Evolutionary conservation across 1,139 yeast species (phyloP).

Genomic region (Kodamaea ohmeri): DNA sequence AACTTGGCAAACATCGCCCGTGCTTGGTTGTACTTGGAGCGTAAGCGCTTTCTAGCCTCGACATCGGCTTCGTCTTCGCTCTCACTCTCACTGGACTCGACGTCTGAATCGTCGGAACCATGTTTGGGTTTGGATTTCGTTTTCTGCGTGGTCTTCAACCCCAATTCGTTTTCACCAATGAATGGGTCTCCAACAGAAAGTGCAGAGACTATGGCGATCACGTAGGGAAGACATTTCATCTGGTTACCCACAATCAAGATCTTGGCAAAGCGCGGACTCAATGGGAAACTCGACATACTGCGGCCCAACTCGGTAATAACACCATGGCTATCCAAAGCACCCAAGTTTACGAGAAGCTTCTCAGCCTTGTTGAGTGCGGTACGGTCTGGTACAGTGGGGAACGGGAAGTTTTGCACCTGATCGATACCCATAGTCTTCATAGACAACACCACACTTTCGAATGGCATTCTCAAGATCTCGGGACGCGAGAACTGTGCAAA

Average conservation of each 20-base stretch:
- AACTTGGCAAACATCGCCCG: slow-evolving; percentile 61
- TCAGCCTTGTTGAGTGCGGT: slow-evolving; percentile 62
- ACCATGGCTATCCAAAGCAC: slow-evolving; percentile 64
- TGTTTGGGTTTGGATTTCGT: slow-evolving; percentile 20
- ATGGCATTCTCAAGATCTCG: slow-evolving; percentile 92
- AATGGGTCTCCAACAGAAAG: slow-evolving; percentile 94
- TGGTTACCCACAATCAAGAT: slow-evolving; percentile 88
- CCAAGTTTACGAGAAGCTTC: slow-evolving; percentile 63
- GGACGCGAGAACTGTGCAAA: slow-evolving; percentile 82
- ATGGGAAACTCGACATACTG: slow-evolving; percentile 86
- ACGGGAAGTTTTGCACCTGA: slow-evolving; percentile 86
- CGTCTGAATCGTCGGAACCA: slow-evolving; percentile 23
- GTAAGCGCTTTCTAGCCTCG: slow-evolving; percentile 29
- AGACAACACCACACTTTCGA: slow-evolving; percentile 86
- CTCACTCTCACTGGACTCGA: slow-evolving; percentile 33
- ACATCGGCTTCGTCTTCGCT: slow-evolving; percentile 28
- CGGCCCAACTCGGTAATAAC: slow-evolving; percentile 73
- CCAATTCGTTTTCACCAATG: slow-evolving; percentile 68
- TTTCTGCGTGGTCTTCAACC: slow-evolving; percentile 33
- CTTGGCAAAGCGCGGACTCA: slow-evolving; percentile 91
- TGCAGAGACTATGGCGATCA: slow-evolving; percentile 88
- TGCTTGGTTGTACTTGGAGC: slow-evolving; percentile 53
- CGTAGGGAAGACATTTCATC: slow-evolving; percentile 76
- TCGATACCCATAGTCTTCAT: slow-evolving; percentile 98
- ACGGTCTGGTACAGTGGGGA: slow-evolving; percentile 90